Percentiles rank a stretch among this genome's conserved stretches.
These are phyloP conservation scores for Oryza coarctata DNA, from an alignment of 176 grass and related monocot genomes.

Conservation along the genomic window DNA sequence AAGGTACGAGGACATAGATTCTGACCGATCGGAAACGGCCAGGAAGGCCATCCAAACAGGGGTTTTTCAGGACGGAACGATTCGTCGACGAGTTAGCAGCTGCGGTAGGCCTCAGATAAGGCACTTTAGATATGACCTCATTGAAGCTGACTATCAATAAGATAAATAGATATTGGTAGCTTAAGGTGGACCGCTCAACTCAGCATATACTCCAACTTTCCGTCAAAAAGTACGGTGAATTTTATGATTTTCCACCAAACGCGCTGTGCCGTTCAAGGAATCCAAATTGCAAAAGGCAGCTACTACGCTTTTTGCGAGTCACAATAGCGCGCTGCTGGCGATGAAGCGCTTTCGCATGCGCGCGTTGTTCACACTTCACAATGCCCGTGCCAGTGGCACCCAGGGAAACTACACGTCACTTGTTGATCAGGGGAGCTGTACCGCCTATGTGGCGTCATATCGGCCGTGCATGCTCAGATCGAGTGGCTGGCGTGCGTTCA, in stretches of 20 bases:
- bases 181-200: neutral
- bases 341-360: neutral
- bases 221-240: neutral
- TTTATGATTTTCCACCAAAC: neutral
- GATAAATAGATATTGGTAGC: neutral
- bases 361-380: neutral
- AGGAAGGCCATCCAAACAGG: constrained; percentile 15
- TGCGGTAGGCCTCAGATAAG: neutral
- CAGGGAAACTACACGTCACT: neutral
- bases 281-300: neutral
- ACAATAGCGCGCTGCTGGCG: neutral
- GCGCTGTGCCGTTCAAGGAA: neutral
- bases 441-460: neutral
- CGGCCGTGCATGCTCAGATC: neutral
- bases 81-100: neutral
- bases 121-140: neutral
- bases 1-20: constrained; percentile 17
- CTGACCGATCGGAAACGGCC: neutral
- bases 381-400: neutral
- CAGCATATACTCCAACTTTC: neutral
- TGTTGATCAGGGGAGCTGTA: neutral
- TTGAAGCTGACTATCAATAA: neutral
- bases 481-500: neutral
- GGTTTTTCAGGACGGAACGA: constrained; percentile 12
- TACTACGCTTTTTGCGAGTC: neutral